These are phyloP conservation scores for Piper betle DNA, from an alignment of 164 flowering plant genomes.

Conservation along the genomic window DNA sequence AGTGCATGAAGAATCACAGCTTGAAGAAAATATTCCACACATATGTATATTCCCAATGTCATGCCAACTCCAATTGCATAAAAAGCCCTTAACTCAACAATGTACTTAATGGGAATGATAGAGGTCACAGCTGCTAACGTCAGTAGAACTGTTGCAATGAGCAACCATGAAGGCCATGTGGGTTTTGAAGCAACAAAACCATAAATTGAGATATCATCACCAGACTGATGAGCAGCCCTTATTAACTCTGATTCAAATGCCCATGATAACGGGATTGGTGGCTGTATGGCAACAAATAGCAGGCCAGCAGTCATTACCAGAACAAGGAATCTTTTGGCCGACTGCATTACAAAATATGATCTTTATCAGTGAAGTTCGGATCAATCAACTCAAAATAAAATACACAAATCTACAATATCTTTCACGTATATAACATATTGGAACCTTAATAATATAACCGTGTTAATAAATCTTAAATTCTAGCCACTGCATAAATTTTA, in stretches of 20 bases:
- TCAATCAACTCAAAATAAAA: background rate
- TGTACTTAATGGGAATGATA: constrained; percentile 74
- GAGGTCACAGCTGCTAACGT: constrained; percentile 76
- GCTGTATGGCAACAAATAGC: constrained; percentile 74
- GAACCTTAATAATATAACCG: background rate
- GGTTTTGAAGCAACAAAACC: constrained; percentile 76
- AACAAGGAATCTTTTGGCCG: constrained; percentile 80
- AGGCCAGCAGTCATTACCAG: constrained; percentile 82
- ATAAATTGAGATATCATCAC: constrained; percentile 90
- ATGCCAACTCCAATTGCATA: constrained; percentile 79
- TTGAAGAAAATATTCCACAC: constrained; percentile 84
- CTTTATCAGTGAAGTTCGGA: background rate
- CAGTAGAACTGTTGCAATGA: constrained; percentile 67
- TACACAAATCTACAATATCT: too few relatives aligned
- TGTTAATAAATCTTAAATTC: too few relatives aligned
- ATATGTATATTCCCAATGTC: constrained; percentile 77
- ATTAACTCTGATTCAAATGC: constrained; percentile 76
- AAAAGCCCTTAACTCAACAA: constrained; percentile 68
- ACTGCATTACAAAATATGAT: constrained; percentile 32
- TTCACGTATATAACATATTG: too few relatives aligned
- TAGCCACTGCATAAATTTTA: too few relatives aligned
- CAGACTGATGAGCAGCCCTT: constrained; percentile 65
- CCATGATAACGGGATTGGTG: constrained; percentile 75
- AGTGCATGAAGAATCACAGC: constrained; percentile 61
- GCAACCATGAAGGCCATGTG: constrained; percentile 98